Percentiles rank a stretch among this genome's conserved stretches.
Conservation (phyloP, 148 eudicot species). For the Vaccinium macrocarpon region DNA sequence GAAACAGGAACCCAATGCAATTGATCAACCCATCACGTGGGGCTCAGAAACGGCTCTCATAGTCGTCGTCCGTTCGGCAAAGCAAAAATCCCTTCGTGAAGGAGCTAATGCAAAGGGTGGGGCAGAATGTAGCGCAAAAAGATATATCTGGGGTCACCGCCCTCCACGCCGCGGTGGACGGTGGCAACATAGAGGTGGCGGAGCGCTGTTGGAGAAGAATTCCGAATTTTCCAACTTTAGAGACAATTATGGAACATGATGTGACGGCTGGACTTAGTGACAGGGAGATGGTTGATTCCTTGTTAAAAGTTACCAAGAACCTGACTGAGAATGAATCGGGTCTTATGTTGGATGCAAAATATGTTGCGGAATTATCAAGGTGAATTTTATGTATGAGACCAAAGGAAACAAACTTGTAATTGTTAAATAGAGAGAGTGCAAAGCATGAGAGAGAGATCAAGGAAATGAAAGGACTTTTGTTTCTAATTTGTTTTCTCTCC, state of each 20-base stretch:
- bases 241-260: neutral
- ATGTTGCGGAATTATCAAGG: no score
- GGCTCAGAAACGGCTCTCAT: neutral
- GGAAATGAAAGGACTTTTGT: no score
- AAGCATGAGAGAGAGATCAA: no score
- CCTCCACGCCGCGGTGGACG: neutral
- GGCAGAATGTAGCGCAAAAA: neutral
- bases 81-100: neutral
- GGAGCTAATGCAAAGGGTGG: neutral
- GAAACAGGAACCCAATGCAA: neutral
- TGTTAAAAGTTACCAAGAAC: neutral
- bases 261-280: neutral
- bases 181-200: slow-evolving; percentile 12
- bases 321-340: neutral
- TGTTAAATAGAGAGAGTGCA: no score
- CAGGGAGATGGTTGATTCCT: neutral
- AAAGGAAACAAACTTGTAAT: no score
- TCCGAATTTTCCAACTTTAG: neutral
- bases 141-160: neutral
- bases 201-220: neutral
- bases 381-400: no score
- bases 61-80: neutral
- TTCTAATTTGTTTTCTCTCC: no score
- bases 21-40: neutral
- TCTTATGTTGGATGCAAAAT: no score